Percentiles rank a stretch among this genome's conserved stretches.
Evolutionary conservation across 176 grass and related monocot genomes (phyloP).

Genomic region (Rhipidocladum racemiflorum): DNA sequence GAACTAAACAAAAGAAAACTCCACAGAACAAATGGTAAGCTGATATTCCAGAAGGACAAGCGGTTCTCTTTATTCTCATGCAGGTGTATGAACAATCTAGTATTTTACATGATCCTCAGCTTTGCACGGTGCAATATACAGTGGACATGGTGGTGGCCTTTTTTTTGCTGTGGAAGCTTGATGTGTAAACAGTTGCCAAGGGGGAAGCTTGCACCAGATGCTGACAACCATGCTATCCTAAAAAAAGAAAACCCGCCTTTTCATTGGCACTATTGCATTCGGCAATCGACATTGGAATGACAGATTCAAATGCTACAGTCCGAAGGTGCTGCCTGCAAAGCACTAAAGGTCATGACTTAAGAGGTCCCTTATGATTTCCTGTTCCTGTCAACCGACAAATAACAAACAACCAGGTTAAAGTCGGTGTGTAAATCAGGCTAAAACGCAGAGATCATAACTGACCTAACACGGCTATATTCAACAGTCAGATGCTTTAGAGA

Average conservation of each 20-base stretch:
- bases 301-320: neutral
- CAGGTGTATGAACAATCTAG: constrained; percentile 33
- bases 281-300: neutral
- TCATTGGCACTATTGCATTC: neutral
- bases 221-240: neutral
- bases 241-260: neutral
- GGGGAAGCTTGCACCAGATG: constrained; percentile 7
- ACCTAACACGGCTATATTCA: neutral
- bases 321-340: constrained; percentile 5
- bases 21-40: constrained; percentile 28
- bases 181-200: neutral
- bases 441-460: constrained; percentile 14
- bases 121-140: constrained; percentile 30
- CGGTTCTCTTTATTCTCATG: constrained; percentile 37
- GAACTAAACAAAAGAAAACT: constrained; percentile 20
- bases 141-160: neutral
- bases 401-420: constrained; percentile 15
- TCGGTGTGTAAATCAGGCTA: neutral
- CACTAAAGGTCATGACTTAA: constrained; percentile 5
- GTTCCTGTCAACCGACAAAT: constrained; percentile 29
- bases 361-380: constrained; percentile 36
- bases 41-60: constrained; percentile 20
- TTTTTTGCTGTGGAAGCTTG: neutral
- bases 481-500: neutral
- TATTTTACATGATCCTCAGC: constrained; percentile 9